Percentiles rank a stretch among this genome's conserved stretches.
phyloP scores from a whole-genome alignment of 495 filamentous ascomycete genomes.

The Tuber calosporum region DNA sequence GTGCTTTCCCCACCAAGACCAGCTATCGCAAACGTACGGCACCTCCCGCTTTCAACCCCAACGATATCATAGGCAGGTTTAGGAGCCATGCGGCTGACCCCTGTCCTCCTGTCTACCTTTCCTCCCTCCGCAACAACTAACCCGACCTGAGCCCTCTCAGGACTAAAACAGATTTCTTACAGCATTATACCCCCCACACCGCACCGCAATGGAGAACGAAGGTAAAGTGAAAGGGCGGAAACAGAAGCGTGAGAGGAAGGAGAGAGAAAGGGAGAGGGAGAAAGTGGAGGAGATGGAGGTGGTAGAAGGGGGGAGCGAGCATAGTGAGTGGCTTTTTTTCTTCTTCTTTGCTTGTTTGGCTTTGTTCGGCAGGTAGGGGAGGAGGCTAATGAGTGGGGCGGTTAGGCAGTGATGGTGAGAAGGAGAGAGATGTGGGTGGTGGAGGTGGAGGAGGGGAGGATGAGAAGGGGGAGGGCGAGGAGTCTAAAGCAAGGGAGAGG shows the following conservation, averaged over 20 bases:
- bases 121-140: neutral
- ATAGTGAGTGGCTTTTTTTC: neutral
- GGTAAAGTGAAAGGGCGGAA: neutral
- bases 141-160: neutral
- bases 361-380: neutral
- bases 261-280: neutral
- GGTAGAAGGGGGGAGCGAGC: neutral
- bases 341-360: neutral
- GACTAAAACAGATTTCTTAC: neutral
- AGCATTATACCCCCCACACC: neutral
- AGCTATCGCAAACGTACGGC: neutral
- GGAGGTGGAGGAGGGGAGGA: neutral
- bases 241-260: neutral
- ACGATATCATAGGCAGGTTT: conserved; percentile 1
- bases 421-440: neutral
- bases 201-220: neutral
- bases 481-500: neutral
- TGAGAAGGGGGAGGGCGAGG: neutral
- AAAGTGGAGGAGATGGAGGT: neutral
- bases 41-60: neutral
- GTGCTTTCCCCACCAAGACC: neutral
- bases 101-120: neutral
- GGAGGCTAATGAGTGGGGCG: neutral
- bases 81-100: conserved; percentile 1
- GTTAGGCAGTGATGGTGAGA: neutral